A percentile compares a stretch with the other conserved stretches of the same genome.
These are phyloP conservation scores for Aspergillus pseudotamarii DNA, from an alignment of 2,329 filamentous ascomycete species.

Conservation along the genomic window DNA sequence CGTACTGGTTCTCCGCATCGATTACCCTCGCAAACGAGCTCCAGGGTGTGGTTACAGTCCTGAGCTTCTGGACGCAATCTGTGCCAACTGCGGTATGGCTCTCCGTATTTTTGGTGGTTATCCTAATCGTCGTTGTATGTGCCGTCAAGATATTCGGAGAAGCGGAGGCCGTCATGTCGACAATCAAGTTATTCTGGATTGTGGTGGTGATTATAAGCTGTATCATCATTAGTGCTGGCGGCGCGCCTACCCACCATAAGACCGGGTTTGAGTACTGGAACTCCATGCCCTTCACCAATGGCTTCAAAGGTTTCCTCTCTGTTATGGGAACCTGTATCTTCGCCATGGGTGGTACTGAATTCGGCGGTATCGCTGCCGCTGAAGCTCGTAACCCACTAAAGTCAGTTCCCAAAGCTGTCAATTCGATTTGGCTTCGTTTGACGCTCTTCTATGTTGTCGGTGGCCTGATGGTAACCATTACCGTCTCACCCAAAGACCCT, in stretches of 20 bases:
- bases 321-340: conserved; percentile 67
- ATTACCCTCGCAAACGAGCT: conserved; percentile 51
- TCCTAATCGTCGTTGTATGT: conserved; percentile 47
- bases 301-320: conserved; percentile 61
- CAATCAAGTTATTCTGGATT: conserved; percentile 52
- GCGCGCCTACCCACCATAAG: not conserved
- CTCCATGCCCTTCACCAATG: conserved; percentile 52
- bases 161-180: conserved; percentile 47
- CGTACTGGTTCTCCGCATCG: conserved; percentile 49
- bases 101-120: conserved; percentile 47
- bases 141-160: conserved; percentile 50
- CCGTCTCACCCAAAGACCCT: conserved; percentile 45
- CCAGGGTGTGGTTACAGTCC: conserved; percentile 43
- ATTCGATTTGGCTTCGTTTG: conserved; percentile 57
- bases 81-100: conserved; percentile 49
- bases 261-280: conserved; percentile 40
- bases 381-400: conserved; percentile 58
- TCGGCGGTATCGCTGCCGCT: conserved; percentile 63
- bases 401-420: conserved; percentile 51
- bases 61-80: conserved; percentile 49
- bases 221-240: not conserved
- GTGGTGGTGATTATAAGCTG: conserved; percentile 47
- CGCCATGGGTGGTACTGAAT: conserved; percentile 63
- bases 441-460: conserved; percentile 53
- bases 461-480: conserved; percentile 50